These are phyloP conservation scores for Zasmidium angulare DNA, from an alignment of 2,329 filamentous ascomycete genomes.

Conservation along the genomic window DNA sequence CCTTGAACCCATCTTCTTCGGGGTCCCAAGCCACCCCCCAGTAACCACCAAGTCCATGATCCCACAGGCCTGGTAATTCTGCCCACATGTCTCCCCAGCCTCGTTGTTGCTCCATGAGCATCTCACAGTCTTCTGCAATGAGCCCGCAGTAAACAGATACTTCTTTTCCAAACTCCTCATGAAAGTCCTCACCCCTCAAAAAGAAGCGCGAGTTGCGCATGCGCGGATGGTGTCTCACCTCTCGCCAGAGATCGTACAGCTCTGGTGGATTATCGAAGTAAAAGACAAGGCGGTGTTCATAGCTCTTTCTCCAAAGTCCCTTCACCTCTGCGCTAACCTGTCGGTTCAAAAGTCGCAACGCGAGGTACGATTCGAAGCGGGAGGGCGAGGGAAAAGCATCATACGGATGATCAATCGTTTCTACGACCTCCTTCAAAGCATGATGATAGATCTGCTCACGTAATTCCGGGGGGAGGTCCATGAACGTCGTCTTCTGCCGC, in stretches of 20 bases:
- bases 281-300: background rate
- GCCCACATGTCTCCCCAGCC: background rate
- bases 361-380: no score
- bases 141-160: no score
- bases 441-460: no score
- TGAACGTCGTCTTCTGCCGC: no score
- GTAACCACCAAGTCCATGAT: background rate
- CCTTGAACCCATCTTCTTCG: background rate
- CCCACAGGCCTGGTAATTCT: background rate
- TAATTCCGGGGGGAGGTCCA: no score
- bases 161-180: background rate
- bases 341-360: no score
- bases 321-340: conserved; percentile 3
- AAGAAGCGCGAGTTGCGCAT: background rate
- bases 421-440: no score
- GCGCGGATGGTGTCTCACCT: background rate
- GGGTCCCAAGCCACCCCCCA: background rate
- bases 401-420: no score
- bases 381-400: no score
- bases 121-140: background rate
- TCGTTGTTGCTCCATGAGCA: background rate
- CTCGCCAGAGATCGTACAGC: background rate
- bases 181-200: background rate
- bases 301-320: background rate
- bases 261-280: conserved; percentile 1